Evolutionary conservation across 2,329 filamentous ascomycete genomes (phyloP), one percentile per base, ranked within the genome.

Genomic region (Botryotinia calthae): DNA sequence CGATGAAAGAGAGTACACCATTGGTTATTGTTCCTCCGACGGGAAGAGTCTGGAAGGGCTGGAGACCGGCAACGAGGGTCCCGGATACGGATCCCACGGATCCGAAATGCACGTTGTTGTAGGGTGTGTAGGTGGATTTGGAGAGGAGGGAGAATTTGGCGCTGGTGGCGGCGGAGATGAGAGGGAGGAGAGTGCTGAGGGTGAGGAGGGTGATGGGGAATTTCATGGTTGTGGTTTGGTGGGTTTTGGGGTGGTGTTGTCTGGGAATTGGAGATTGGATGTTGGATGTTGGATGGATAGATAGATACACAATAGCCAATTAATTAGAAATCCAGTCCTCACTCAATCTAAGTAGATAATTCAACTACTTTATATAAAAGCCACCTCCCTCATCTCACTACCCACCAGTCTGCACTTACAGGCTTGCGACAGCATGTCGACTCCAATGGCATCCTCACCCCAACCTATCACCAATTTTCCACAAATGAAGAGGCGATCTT

Each of bases 91-190:
- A 44, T 8, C 51, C 40, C 16, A 69, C 40, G 5, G 37, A 31
- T 2, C 54, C n/a, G 40, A 69, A 61, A 7, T 46, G 66, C 10
- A 46, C 18, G 40, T 46, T 69, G 54, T 69, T 69, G 40, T 61
- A 69, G 16, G 66, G 14, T 4, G 18, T 34, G 54, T 69, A 68
- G 25, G 51, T 58, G n/a, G 34, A 69, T 42, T 58, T 44, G 18
- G 66, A 59, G 51, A 69, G 37, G 37, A 69, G 51, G 34, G 51
- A 44, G 37, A 59, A 69, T 31, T 68, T 58, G 34, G 65, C 34
- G 25, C 34, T 28, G 7, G 65, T 68, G 22, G 7, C 34, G 34
- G 34, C 48, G 14, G n/a, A 10, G 31, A n/a, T 34, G 28, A 44
- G 37, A 54, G 51, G 37, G 16, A 34, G 18, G 51, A 59, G 37